These are phyloP conservation scores for Cladosporium sp. DNA, from an alignment of 2,329 filamentous ascomycete genomes.

Conservation along the genomic window DNA sequence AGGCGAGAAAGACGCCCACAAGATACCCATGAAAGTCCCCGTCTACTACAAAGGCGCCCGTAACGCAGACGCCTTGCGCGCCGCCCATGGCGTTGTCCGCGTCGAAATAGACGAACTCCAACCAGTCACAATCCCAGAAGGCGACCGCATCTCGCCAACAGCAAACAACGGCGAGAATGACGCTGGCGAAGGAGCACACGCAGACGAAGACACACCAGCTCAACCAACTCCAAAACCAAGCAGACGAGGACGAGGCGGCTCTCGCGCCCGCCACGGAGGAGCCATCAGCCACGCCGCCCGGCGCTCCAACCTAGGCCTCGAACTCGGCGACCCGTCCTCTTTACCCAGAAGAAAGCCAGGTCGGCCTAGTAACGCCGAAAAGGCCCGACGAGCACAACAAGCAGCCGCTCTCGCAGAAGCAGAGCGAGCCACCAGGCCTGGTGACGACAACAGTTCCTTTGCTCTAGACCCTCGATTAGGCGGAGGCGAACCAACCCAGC, in stretches of 20 bases:
- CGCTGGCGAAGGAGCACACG: not conserved
- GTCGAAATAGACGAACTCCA: not conserved
- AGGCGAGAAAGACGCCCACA: slow-evolving; percentile 33
- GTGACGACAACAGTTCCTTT: not conserved
- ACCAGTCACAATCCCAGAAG: not conserved
- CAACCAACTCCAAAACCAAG: not conserved
- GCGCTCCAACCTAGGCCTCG: slow-evolving; percentile 4
- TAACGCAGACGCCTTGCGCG: slow-evolving; percentile 7
- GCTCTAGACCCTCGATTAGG: not conserved
- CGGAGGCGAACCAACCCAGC: not conserved
- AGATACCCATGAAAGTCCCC: slow-evolving; percentile 1
- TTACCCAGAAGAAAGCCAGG: not conserved
- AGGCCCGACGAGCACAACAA: not conserved
- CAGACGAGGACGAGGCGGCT: not conserved
- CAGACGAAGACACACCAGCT: not conserved
- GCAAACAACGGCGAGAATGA: not conserved
- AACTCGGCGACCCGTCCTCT: not conserved
- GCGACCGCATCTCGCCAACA: not conserved
- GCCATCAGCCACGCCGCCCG: not conserved
- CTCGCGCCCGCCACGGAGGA: not conserved
- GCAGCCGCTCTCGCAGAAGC: not conserved
- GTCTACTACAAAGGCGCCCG: slow-evolving; percentile 12
- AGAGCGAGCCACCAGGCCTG: not conserved
- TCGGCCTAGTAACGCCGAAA: slow-evolving; percentile 5
- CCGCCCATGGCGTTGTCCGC: not conserved